Evolutionary conservation across 2,329 filamentous ascomycete species (phyloP), one percentile per base, ranked within the genome.

Genomic region (Seiridium unicorne): DNA sequence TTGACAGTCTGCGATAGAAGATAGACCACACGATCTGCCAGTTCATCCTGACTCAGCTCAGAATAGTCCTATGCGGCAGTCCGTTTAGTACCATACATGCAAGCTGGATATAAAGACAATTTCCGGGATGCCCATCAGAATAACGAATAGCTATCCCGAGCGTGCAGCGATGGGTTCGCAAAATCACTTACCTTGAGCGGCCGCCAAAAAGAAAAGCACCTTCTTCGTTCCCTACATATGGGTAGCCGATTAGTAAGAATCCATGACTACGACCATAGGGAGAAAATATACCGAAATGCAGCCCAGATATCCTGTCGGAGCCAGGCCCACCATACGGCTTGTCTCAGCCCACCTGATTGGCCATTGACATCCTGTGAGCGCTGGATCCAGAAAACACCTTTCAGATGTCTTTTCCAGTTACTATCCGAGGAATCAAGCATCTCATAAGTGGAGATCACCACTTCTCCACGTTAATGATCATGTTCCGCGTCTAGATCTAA

Each of bases 241-340:
- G 18, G 18, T 26, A 26, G 18, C 18, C 18, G 18, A 26, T 26
- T 26, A 26, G 18, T 26, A 26, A 26, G 18, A 26, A 26, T 26
- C 18, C 18, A 26, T 26, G 18, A 26, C 18, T 26, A 26, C 18
- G 18, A 26, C 18, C 18, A 26, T 26, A 18, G 18, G 49, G 4
- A 11, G 11, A 9, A 13, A 18, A 5, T 10, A 18, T 53, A 53
- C 49, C 49, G 35, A 34, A 53, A 87, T 0, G 85, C 85, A 2
- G 84, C 85, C 85, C 85, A 89, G 0, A 86, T 78, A 66, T 89
- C 86, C 66, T 89, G 86, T n/a, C 84, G 76, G 3, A 89, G 73
- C 86, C 86, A 89, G 0, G 82, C 80, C 86, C 86, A 89, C 86
- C 86, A 89, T 0, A 85, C 82, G 0, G 84, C 82, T 62, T 83